A percentile compares a stretch with the other conserved stretches of the same genome.
These are phyloP conservation scores for Macroventuria anomochaeta DNA, from an alignment of 2,329 filamentous ascomycete species.

Conservation along the genomic window DNA sequence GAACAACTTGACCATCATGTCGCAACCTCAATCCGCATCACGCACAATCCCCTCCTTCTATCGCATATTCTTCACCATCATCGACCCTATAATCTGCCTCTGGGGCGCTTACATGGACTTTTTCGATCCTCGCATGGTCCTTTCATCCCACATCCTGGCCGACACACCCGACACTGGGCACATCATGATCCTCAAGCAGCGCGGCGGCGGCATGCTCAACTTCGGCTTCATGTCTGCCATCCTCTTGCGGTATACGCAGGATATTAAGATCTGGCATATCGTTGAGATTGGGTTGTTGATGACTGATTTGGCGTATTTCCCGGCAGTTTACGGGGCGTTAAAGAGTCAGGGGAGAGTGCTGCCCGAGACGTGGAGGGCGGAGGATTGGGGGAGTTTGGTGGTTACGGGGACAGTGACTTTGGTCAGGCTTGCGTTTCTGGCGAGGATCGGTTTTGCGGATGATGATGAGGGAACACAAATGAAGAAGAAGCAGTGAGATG, in stretches of 20 bases:
- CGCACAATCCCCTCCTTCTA: constrained; percentile 25
- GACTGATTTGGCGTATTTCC: constrained; percentile 33
- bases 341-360: constrained; percentile 23
- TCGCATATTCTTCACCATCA: constrained; percentile 36
- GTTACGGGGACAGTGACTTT: constrained; percentile 33
- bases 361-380: constrained; percentile 25
- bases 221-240: constrained; percentile 37
- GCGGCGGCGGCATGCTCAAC: constrained; percentile 36
- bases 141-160: constrained; percentile 27
- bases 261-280: constrained; percentile 33
- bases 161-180: constrained; percentile 30
- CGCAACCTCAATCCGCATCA: neutral
- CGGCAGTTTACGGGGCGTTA: constrained; percentile 24
- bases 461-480: neutral
- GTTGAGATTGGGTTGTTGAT: constrained; percentile 28
- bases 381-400: constrained; percentile 45
- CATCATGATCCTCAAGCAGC: constrained; percentile 36
- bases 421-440: constrained; percentile 30
- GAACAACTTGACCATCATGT: neutral
- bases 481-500: neutral
- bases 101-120: constrained; percentile 40
- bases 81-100: constrained; percentile 36
- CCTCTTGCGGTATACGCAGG: constrained; percentile 33
- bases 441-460: constrained; percentile 25
- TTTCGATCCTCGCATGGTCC: constrained; percentile 28